phyloP scores from a whole-genome alignment of 2,329 filamentous ascomycete genomes.

The Paramyrothecium sp. region DNA sequence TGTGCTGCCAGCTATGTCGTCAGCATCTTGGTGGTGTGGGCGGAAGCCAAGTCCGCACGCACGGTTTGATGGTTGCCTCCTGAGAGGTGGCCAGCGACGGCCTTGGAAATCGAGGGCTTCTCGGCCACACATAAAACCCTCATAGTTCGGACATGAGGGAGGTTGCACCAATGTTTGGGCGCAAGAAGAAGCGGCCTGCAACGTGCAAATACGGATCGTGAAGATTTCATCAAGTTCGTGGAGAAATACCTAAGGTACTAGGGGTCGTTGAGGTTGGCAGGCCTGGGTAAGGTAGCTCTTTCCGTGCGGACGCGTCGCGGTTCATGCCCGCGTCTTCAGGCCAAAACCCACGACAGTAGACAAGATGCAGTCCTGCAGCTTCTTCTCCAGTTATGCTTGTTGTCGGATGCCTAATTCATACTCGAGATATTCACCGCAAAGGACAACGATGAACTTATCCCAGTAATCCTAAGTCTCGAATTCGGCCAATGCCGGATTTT shows the following conservation, averaged over 20 bases:
- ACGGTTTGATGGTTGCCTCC: conserved; percentile 73
- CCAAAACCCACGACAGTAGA: neutral
- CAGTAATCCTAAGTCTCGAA: no score
- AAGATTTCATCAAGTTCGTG: neutral
- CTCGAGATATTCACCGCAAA: no score
- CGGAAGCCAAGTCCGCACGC: conserved; percentile 26
- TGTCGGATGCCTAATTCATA: no score
- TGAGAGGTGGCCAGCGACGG: conserved; percentile 84
- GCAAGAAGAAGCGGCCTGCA: neutral
- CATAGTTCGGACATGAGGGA: conserved; percentile 29
- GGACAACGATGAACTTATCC: no score
- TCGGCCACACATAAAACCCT: conserved; percentile 56
- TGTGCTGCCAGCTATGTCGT: conserved; percentile 47
- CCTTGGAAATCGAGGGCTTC: conserved; percentile 92
- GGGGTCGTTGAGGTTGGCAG: neutral
- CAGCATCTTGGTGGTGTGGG: conserved; percentile 10
- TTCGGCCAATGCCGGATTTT: no score
- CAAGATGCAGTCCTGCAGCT: neutral
- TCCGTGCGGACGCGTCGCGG: neutral
- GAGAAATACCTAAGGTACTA: no score
- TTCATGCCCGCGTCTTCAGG: neutral
- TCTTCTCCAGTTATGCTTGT: neutral
- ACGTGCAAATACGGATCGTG: neutral
- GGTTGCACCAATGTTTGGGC: neutral
- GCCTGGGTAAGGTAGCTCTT: neutral